phyloP scores from a whole-genome alignment of 2,329 filamentous ascomycete genomes.

The Neofusicoccum laricinum region DNA sequence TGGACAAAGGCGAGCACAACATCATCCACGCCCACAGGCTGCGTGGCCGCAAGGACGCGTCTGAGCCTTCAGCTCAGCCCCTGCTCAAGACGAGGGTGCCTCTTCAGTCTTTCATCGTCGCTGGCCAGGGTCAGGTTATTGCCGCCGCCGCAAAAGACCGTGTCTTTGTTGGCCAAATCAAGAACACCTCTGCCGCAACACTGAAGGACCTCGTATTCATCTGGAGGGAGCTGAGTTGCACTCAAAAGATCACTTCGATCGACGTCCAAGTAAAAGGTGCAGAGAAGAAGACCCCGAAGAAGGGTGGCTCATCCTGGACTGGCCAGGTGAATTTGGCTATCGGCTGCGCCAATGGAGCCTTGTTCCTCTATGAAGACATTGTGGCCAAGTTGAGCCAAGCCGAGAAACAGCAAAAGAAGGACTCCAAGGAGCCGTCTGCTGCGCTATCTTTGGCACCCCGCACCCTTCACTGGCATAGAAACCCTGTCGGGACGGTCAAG shows the following conservation, averaged over 20 bases:
- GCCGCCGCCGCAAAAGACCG: slow-evolving; percentile 53
- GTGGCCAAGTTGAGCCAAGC: slow-evolving; percentile 53
- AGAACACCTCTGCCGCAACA: slow-evolving; percentile 30
- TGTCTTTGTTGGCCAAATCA: slow-evolving; percentile 60
- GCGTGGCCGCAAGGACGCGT: slow-evolving; percentile 11
- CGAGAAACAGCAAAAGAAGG: slow-evolving; percentile 27
- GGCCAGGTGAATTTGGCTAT: slow-evolving; percentile 69
- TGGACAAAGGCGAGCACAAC: slow-evolving; percentile 34
- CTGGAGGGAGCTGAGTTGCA: slow-evolving; percentile 55
- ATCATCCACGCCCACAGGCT: slow-evolving; percentile 14
- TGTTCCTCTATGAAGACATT: slow-evolving; percentile 79
- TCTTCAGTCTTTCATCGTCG: slow-evolving; percentile 41
- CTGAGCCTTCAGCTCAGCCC: background rate
- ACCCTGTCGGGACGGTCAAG: slow-evolving; percentile 77
- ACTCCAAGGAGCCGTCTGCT: slow-evolving; percentile 35
- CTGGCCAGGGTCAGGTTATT: slow-evolving; percentile 57
- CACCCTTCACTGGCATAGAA: slow-evolving; percentile 87
- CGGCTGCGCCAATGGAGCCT: slow-evolving; percentile 72
- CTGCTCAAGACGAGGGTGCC: slow-evolving; percentile 36
- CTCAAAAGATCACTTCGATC: slow-evolving; percentile 56
- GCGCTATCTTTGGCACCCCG: slow-evolving; percentile 47
- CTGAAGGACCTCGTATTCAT: slow-evolving; percentile 44
- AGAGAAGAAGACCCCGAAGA: slow-evolving; percentile 53
- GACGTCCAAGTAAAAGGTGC: slow-evolving; percentile 27
- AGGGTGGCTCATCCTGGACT: slow-evolving; percentile 28